Evolutionary conservation across 2,329 filamentous ascomycete genomes (phyloP), one percentile per base, ranked within the genome.

Genomic region (Aspergillus piperis): DNA sequence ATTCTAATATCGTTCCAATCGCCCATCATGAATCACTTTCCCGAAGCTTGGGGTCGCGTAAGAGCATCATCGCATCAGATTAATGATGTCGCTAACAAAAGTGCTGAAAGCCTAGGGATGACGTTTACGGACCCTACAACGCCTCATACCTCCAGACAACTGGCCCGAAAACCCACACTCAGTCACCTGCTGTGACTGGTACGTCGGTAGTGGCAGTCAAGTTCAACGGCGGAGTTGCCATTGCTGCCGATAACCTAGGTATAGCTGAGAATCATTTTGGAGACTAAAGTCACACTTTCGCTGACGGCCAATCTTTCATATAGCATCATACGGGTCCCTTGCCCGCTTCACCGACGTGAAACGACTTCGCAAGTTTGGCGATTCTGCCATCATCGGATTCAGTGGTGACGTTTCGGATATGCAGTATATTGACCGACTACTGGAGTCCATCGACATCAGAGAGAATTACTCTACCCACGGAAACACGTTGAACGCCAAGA

Each of bases 351-450:
- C 91, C 72, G 90, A 97, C 77, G 92, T 98, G 75, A 96, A 97
- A 82, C 93, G 95, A 74, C 89, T 99, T 68, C 92, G 92, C 71
- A 85, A 88, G 70, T 98, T 98, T 80, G 91, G 92, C 80, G 84
- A 88, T 67, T 87, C 88, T 66, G 88, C 92, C 30, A 86, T 98
- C 62, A 84, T 99, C 73, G 95, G 95, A 71, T 96, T 98, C 81
- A 92, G 92, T 77, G 95, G 95, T 77, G 95, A 99, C 82, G 89
- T 99, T 70, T 96, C 91, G 66, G 95, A 99, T 83, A 98, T 99
- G 95, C 95, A 99, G 83, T 96, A 96, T 83, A 88, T 99, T 68
- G 90, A 96, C 85, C 83, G 95, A 70, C 87, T 96, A 73, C 89
- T 99, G 69, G 89, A 86, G 73, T 90, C 91, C 64, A 89, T 98